A percentile compares a stretch with the other conserved stretches of the same genome.
Conservation (phyloP, 306 rosid species). For the Erythrophleum fordii region DNA sequence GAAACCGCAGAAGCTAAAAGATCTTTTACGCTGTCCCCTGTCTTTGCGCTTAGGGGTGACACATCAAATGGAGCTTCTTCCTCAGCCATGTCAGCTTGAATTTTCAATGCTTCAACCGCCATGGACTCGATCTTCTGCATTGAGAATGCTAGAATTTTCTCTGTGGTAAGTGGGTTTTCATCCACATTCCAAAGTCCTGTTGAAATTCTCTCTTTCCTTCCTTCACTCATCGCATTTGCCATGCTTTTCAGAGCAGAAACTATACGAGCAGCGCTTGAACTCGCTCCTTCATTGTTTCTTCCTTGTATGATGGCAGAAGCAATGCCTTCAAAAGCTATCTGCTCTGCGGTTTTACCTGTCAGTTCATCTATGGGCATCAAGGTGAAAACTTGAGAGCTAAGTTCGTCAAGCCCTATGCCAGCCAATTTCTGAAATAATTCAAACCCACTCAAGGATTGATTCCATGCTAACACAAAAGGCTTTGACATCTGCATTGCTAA, state of each 20-base stretch:
- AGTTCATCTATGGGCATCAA: conserved; percentile 83
- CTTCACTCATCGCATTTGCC: conserved; percentile 67
- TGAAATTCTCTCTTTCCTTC: conserved; percentile 77
- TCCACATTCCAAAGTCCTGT: conserved; percentile 87
- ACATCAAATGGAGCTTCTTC: conserved; percentile 94
- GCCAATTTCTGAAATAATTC: conserved; percentile 85
- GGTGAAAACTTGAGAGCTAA: conserved; percentile 59
- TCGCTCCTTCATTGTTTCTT: conserved; percentile 90
- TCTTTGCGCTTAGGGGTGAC: conserved; percentile 55
- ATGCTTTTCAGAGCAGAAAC: conserved; percentile 67
- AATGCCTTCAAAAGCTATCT: conserved; percentile 94
- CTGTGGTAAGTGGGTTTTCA: conserved; percentile 61
- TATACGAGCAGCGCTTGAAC: conserved; percentile 82
- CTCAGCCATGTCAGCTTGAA: conserved; percentile 83
- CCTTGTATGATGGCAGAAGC: conserved; percentile 90
- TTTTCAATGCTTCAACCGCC: conserved; percentile 78
- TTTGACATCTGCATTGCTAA: conserved; percentile 91
- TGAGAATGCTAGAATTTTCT: conserved; percentile 68
- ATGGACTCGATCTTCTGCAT: conserved; percentile 82
- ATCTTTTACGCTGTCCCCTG: conserved; percentile 48
- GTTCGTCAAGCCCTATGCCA: conserved; percentile 64
- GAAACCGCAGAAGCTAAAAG: conserved; percentile 63
- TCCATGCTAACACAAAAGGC: conserved; percentile 60
- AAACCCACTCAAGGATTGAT: conserved; percentile 64
- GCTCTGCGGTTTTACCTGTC: conserved; percentile 90